Evolutionary conservation across 352 stramenopile species (phyloP).

Genomic region (Aphanomyces invadans): DNA sequence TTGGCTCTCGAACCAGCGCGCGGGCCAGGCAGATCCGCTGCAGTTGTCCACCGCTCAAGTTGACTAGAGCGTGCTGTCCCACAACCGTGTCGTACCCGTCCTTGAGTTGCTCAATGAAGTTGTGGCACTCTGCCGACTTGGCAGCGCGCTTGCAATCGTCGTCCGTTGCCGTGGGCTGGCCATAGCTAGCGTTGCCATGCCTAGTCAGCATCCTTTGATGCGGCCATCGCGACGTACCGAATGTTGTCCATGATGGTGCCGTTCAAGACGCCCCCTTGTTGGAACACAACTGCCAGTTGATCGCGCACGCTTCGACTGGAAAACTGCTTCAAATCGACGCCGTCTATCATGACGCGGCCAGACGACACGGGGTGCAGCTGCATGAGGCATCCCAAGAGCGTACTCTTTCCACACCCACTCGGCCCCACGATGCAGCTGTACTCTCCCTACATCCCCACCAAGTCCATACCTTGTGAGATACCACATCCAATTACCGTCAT

Average conservation of each 20-base stretch:
- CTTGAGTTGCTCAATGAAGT: slow-evolving; percentile 16
- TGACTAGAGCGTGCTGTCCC: slow-evolving; percentile 19
- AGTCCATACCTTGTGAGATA: no score
- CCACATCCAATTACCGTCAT: no score
- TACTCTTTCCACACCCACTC: slow-evolving; percentile 24
- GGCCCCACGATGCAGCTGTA: slow-evolving; percentile 18
- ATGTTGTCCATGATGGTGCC: slow-evolving; percentile 25
- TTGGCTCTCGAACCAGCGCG: slow-evolving; percentile 25
- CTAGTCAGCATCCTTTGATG: no score
- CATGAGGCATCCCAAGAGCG: slow-evolving; percentile 11
- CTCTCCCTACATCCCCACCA: background rate
- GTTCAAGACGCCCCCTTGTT: slow-evolving; percentile 16
- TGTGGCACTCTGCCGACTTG: slow-evolving; percentile 9
- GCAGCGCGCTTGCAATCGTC: slow-evolving; percentile 22
- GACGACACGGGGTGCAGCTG: background rate
- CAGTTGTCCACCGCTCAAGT: slow-evolving; percentile 20
- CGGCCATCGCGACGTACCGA: no score
- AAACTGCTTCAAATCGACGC: background rate
- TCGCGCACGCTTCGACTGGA: background rate
- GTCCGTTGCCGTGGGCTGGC: background rate
- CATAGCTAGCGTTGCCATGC: no score
- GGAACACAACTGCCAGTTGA: slow-evolving; percentile 21
- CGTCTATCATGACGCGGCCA: background rate
- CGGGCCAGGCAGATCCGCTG: slow-evolving; percentile 24
- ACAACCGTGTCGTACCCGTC: slow-evolving; percentile 12